Base-by-base conservation (phyloP, 2,329 filamentous ascomycete species). In the Diaporthe sp. region DNA sequence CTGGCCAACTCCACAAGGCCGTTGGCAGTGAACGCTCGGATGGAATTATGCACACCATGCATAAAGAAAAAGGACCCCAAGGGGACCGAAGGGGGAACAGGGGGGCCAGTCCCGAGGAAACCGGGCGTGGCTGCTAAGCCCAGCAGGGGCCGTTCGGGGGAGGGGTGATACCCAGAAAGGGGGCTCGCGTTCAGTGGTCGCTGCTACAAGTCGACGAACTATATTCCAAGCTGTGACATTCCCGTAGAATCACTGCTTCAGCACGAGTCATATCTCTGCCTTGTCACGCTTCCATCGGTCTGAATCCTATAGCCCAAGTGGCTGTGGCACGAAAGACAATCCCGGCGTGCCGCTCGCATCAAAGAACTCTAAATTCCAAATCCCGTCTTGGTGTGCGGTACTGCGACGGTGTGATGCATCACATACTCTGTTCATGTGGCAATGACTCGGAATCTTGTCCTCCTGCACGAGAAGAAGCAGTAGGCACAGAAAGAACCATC, bases 201-300 rank as follows among this genome's bases (percentile, higher is more conserved):
- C 61, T 65, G 42, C 61, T 65, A 50, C 42, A 47, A 22, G 19
- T 47, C 30, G 42, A 65, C 42, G 30, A 65, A 65, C 61, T 65
- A 35, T 65, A 65, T 65, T 50, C 22, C 61, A 65, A 35, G 61
- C 61, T 65, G 61, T 35, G 61, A 65, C 61, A 65, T n/a, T 50
- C 15, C 42, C 42, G 30, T 65, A 32, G 19, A 65, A 35, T 50
- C 42, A 13, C 19, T 65, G 61, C 61, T 50, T 50, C 42, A 65
- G 22, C 61, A 50, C 27, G 61, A 65, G 61, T 65, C 61, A 65
- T 22, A 50, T n/a, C 42, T 50, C 25, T n/a, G 61, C 61, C 61
- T 65, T 50, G 61, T 50, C 42, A 65, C 30, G 42, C 42, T 25
- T 50, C 61, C 61, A 65, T 50, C 42, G 42, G 30, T 19, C 17